Base-by-base conservation (phyloP, 441 rosid species). In the Adansonia rubrostipa region DNA sequence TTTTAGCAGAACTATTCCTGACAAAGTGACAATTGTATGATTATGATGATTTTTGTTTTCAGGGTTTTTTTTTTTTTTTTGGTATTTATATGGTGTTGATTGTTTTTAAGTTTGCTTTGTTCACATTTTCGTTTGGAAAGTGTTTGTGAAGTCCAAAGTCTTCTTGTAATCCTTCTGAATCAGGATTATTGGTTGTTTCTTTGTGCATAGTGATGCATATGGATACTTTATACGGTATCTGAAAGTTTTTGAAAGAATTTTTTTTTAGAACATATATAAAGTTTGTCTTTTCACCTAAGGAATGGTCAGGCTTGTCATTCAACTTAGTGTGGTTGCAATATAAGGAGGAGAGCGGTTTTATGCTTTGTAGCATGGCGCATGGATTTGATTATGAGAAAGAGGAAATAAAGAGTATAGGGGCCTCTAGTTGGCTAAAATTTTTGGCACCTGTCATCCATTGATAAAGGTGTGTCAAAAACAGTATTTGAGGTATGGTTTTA, bases 371-470 rank as follows among this genome's bases (percentile, higher is more conserved):
- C 28, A 3, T 71, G 74, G 47, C 19, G 28, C 51, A 13, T 68
- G 36, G 54, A 20, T 68, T 45, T 68, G 10, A 68, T 68, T 65
- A 20, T 2, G 1, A 33, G 69, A 66, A 17, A 66, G 24, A 9
- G 22, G 24, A 68, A 19, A 68, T 11, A 45, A 5, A 0, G 15
- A n/a, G n/a, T 50, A 24, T 70, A 51, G 57, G 73, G 58, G 13
- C 74, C 1, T 71, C 22, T 28, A 24, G 22, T 14, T 22, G 7
- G 57, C 2, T 71, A 51, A 22, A 24, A 11, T 20, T 64, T 28
- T 70, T 68, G 63, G 69, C 65, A 9, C 51, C 47, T 42, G 10
- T 54, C 62, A 9, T 54, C 24, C 58, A 63, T 81, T 9, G 73
- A 60, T 76, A 61, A 44, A 60, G 5, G 44, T 45, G 75, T 71